Base-by-base conservation (phyloP, 495 filamentous ascomycete genomes). In the Aspergillus saccharolyticus region DNA sequence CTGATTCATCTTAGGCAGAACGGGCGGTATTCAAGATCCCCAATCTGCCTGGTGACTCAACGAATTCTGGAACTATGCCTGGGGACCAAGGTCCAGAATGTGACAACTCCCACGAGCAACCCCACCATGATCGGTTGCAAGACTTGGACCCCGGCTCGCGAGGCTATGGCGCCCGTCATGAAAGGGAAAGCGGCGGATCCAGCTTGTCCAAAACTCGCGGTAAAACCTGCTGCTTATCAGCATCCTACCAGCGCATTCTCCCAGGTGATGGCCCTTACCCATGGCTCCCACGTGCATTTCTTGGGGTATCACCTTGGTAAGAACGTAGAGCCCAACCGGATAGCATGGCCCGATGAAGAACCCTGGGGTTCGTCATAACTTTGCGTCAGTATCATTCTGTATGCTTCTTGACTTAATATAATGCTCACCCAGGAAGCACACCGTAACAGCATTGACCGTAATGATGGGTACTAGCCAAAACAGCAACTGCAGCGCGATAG, bases 391-490 rank as follows among this genome's bases (percentile, higher is more conserved):
- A 33, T 24, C 16, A 4, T 20, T 10, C 3, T 45, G 16, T 49
- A 2, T 39, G 1, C 46, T 10, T 14, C 21, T 21, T 24, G 18
- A 9, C 16, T 6, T 28, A 17, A 25, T 22, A 12, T 28, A 25
- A 45, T 53, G 46, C 53, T 84, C 70, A n/a, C 88, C 87, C 47
- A 89, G 69, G 14, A 89, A 65, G 16, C 80, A 70, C 3, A 89
- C 78, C 18, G 85, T 82, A 18, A 89, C 77, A 6, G 83, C 81
- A 55, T 85, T 80, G 17, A 79, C 79, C n/a, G 83, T 72, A 8
- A 88, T 66, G 57, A 82, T 80, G 0, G 67, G 58, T 30, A 71
- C 58, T 46, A 81, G 52, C 81, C 80, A 83, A 56, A 84, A 83
- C 44, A 83, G 62, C 4, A 84, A 61, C 64, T 83, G 78, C 4